Evolutionary conservation across 495 filamentous ascomycete species (phyloP).

Genomic region (Aspergillus saccharolyticus): DNA sequence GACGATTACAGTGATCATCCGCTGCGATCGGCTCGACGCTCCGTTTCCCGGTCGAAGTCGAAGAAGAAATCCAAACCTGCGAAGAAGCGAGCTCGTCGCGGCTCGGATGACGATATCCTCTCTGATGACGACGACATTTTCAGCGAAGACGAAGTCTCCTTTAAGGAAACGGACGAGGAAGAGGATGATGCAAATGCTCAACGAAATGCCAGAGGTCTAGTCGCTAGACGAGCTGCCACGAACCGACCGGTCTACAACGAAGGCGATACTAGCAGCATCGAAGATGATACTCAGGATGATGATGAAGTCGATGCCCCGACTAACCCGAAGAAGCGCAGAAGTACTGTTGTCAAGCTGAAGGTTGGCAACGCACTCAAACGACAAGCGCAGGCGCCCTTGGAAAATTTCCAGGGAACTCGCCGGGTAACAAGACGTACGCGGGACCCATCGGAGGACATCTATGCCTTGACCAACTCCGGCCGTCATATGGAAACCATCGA

Average conservation of each 20-base stretch:
- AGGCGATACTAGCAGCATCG: constrained; percentile 19
- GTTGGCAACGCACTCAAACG: constrained; percentile 29
- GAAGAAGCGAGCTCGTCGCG: constrained; percentile 48
- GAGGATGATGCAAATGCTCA: constrained; percentile 61
- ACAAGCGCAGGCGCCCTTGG: constrained; percentile 27
- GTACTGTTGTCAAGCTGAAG: constrained; percentile 42
- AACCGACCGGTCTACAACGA: constrained; percentile 37
- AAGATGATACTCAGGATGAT: constrained; percentile 40
- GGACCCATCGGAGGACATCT: constrained; percentile 54
- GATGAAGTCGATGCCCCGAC: constrained; percentile 21
- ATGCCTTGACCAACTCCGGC: constrained; percentile 71
- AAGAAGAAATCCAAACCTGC: constrained; percentile 43
- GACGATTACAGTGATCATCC: constrained; percentile 61
- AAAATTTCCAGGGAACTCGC: constrained; percentile 31
- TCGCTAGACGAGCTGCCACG: constrained; percentile 58
- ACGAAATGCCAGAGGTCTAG: constrained; percentile 63
- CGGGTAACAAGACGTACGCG: constrained; percentile 57
- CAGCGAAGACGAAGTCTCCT: constrained; percentile 58
- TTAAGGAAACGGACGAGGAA: constrained; percentile 52
- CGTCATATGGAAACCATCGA: constrained; percentile 59
- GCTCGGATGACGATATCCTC: constrained; percentile 58
- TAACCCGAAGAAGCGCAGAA: constrained; percentile 32
- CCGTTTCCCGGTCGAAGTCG: constrained; percentile 35
- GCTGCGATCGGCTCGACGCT: constrained; percentile 28
- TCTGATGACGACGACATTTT: constrained; percentile 66